phyloP scores from a whole-genome alignment of 768 basidiomycete genomes.

The Tulasnella sp. region DNA sequence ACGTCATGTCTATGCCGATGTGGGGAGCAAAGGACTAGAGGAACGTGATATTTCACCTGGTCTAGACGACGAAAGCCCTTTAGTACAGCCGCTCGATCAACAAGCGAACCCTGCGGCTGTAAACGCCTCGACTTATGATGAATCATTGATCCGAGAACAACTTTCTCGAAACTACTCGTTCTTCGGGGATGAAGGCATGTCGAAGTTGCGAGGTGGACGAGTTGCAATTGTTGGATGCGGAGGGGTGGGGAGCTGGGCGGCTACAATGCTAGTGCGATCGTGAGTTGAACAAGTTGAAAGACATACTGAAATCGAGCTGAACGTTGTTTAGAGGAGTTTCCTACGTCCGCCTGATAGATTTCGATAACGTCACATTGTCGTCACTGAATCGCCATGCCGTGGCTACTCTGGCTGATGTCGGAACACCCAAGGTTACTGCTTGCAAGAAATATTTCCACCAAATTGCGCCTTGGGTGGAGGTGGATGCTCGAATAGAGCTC shows the following conservation, averaged over 20 bases:
- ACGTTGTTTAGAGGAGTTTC: constrained; percentile 46
- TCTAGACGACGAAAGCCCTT: not conserved
- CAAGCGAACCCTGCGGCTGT: not conserved
- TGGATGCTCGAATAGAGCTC: constrained; percentile 71
- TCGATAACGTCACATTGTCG: constrained; percentile 91
- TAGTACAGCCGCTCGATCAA: not conserved
- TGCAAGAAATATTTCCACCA: constrained; percentile 49
- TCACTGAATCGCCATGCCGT: constrained; percentile 93
- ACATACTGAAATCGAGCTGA: not conserved
- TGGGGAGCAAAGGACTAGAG: not conserved
- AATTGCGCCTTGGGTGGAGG: constrained; percentile 74
- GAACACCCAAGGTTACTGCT: constrained; percentile 80
- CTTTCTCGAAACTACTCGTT: constrained; percentile 90
- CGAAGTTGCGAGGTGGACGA: constrained; percentile 51
- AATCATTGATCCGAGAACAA: constrained; percentile 76
- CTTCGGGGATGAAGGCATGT: constrained; percentile 82
- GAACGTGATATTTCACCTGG: no score
- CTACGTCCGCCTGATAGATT: constrained; percentile 73
- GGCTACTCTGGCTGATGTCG: constrained; percentile 79
- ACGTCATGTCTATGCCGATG: constrained; percentile 1
- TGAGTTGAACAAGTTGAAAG: constrained; percentile 31
- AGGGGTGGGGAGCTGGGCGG: constrained; percentile 93
- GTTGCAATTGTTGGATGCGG: constrained; percentile 92
- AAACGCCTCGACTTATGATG: constrained; percentile 39
- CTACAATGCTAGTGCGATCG: constrained; percentile 87